Conservation (phyloP, 371 early-diverging fungal genomes). For the Modicella reniformis region DNA sequence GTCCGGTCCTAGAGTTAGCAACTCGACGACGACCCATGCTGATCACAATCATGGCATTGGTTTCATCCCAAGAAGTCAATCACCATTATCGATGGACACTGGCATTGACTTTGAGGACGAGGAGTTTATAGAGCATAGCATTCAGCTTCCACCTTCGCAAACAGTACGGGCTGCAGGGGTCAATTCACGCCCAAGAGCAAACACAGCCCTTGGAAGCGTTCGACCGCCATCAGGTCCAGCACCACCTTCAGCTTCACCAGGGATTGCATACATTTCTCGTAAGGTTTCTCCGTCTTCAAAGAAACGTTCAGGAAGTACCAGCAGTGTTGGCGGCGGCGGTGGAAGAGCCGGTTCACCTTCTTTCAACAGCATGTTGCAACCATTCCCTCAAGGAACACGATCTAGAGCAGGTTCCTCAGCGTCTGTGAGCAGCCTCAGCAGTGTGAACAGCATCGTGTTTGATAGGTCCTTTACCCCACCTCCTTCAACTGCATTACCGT, state of each 20-base stretch:
- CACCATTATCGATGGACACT: no score
- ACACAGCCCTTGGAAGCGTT: slow-evolving; percentile 30
- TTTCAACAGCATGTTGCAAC: slow-evolving; percentile 21
- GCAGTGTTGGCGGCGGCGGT: neutral
- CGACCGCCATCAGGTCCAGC: slow-evolving; percentile 48
- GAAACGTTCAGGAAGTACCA: slow-evolving; percentile 16
- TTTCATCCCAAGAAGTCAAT: no score
- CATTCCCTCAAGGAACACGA: slow-evolving; percentile 19
- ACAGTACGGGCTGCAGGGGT: neutral
- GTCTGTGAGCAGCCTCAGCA: slow-evolving; percentile 22
- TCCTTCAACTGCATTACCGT: slow-evolving; percentile 43
- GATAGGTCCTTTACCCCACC: slow-evolving; percentile 39
- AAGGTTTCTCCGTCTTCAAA: slow-evolving; percentile 20
- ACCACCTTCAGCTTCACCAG: slow-evolving; percentile 10
- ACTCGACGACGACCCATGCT: neutral
- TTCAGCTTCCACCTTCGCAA: no score
- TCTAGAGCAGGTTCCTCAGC: slow-evolving; percentile 41
- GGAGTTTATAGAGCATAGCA: no score
- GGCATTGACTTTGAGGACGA: no score
- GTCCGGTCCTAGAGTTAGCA: neutral
- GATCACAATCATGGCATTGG: no score
- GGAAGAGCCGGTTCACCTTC: neutral
- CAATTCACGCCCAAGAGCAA: slow-evolving; percentile 23
- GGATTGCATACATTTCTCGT: slow-evolving; percentile 4
- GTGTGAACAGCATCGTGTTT: slow-evolving; percentile 25